Percentiles rank a stretch among this genome's conserved stretches.
Evolutionary conservation across 2,329 filamentous ascomycete species (phyloP).

Genomic region (Zasmidium angulare): DNA sequence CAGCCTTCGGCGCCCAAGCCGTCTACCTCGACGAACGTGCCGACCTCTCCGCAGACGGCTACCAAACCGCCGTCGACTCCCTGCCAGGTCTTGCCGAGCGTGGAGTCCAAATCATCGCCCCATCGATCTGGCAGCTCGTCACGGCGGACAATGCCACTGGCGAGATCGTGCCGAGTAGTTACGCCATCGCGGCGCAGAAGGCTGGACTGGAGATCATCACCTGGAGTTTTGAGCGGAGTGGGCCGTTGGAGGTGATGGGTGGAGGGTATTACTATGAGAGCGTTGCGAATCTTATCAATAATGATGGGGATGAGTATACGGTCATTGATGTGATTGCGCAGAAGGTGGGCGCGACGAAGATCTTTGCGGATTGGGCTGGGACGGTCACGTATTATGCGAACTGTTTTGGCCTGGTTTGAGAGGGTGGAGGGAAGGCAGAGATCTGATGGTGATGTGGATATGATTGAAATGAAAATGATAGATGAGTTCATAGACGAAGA

Average conservation of each 20-base stretch:
- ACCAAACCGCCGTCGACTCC: constrained; percentile 56
- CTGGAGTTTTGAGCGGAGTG: constrained; percentile 68
- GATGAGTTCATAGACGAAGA: no score
- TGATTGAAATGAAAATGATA: no score
- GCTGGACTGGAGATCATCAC: constrained; percentile 65
- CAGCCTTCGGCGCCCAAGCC: constrained; percentile 61
- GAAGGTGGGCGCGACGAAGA: constrained; percentile 59
- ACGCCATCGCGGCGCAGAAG: constrained; percentile 60
- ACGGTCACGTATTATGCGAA: constrained; percentile 72
- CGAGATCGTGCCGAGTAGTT: constrained; percentile 62
- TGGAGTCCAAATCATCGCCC: constrained; percentile 63
- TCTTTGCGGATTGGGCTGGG: constrained; percentile 70
- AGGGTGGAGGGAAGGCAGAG: no score
- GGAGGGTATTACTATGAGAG: constrained; percentile 58
- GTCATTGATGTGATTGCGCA: constrained; percentile 64
- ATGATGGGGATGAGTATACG: constrained; percentile 66
- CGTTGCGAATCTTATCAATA: constrained; percentile 55
- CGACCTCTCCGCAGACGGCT: constrained; percentile 50
- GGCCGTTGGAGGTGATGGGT: constrained; percentile 52
- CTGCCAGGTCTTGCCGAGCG: constrained; percentile 56
- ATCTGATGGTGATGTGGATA: no score
- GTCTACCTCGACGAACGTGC: constrained; percentile 65
- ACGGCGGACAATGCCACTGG: constrained; percentile 46
- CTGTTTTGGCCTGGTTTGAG: constrained; percentile 53
- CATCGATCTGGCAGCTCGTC: constrained; percentile 63